Evolutionary conservation across 1,139 yeast genomes (phyloP).

Genomic region (Lipomyces yarrowii): DNA sequence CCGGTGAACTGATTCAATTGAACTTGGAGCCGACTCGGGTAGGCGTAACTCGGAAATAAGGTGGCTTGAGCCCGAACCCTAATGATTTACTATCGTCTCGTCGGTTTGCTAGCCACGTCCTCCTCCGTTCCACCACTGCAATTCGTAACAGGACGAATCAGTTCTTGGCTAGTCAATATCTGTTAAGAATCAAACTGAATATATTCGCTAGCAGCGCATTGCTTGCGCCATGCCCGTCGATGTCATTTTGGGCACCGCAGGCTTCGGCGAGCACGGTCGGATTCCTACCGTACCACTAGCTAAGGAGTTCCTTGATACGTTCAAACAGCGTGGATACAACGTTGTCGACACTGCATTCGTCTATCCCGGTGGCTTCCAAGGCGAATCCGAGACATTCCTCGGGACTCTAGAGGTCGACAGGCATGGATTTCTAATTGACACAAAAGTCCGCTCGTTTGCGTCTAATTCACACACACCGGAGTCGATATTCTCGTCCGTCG

Average conservation of each 20-base stretch:
- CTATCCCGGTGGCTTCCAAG: conserved; percentile 30
- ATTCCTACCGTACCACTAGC: conserved; percentile 23
- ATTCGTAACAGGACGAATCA: not conserved
- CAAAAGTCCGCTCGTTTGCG: conserved; percentile 27
- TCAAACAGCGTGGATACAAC: conserved; percentile 14
- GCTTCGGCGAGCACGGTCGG: conserved; percentile 30
- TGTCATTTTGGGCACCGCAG: conserved; percentile 30
- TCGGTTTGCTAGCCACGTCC: not conserved
- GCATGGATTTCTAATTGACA: conserved; percentile 21
- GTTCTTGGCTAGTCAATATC: not conserved
- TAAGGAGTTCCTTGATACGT: conserved; percentile 24
- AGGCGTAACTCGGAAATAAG: no score
- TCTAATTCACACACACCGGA: conserved; percentile 27
- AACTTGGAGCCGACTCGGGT: no score
- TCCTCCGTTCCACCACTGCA: not conserved
- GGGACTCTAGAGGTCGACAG: conserved; percentile 20
- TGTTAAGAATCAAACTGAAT: not conserved
- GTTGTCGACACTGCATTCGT: conserved; percentile 27
- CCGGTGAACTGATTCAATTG: no score
- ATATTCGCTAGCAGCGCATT: not conserved
- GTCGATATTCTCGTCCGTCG: conserved; percentile 31
- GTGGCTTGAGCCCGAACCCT: not conserved
- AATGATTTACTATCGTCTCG: no score
- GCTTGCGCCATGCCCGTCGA: conserved; percentile 6
- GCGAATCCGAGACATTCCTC: conserved; percentile 28